These are phyloP conservation scores for Nematocida ausubeli DNA, from an alignment of 371 early-diverging fungal genomes.

Conservation along the genomic window DNA sequence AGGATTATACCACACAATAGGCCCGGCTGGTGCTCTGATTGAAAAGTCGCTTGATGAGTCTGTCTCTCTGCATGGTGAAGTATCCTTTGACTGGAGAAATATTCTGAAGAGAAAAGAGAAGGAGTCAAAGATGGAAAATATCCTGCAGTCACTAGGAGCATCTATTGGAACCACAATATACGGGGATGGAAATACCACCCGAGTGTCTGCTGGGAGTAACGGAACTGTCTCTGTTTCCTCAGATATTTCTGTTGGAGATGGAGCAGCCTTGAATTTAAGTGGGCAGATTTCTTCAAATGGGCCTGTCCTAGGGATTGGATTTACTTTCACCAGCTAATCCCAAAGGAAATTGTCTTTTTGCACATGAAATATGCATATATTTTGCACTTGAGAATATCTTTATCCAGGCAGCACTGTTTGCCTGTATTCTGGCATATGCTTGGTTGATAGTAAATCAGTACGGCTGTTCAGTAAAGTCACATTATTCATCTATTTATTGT, in stretches of 20 bases:
- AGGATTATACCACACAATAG: conserved; percentile 33
- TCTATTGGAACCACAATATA: conserved; percentile 6
- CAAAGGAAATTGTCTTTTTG: too few relatives aligned
- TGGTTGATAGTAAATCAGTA: too few relatives aligned
- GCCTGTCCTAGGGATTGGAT: conserved; percentile 26
- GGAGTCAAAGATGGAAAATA: not conserved
- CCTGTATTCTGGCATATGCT: too few relatives aligned
- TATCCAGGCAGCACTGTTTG: too few relatives aligned
- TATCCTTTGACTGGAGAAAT: conserved; percentile 3
- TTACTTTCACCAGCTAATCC: conserved; percentile 28
- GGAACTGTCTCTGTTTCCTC: conserved; percentile 28
- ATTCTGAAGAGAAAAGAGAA: not conserved
- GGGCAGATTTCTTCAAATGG: conserved; percentile 4
- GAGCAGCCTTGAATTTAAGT: conserved; percentile 46
- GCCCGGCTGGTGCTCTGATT: conserved; percentile 5
- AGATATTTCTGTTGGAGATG: conserved; percentile 46
- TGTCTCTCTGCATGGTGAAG: conserved; percentile 11
- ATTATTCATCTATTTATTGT: too few relatives aligned
- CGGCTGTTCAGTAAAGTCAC: too few relatives aligned
- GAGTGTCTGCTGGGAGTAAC: conserved; percentile 10
- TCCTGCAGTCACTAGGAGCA: not conserved
- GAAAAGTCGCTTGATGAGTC: conserved; percentile 35
- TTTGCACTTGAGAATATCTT: too few relatives aligned
- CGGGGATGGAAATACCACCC: conserved; percentile 1
- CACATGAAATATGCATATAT: too few relatives aligned